Base-by-base conservation (phyloP, 208 protist species). In the Acanthamoeba triangularis region DNA sequence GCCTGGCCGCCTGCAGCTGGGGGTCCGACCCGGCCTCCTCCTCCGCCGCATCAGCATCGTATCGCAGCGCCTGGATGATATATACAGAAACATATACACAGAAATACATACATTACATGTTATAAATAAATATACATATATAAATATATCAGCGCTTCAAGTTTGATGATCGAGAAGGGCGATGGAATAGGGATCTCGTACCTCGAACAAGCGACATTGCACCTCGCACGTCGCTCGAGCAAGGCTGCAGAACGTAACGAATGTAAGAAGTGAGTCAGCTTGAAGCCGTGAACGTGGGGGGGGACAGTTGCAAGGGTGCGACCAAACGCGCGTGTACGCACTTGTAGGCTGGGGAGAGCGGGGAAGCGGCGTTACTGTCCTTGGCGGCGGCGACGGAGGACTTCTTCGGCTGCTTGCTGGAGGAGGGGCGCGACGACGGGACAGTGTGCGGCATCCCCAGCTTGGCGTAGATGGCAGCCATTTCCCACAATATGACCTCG, bases 401-500 rank as follows among this genome's bases (percentile, higher is more conserved):
- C 49, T 54, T 72, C 65, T 72, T 72, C 14, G 65, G 14, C 30
- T 56, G 33, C 47, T 85, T 85, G 74, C 35, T 14, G 72, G 72
- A 8, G 72, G 63, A 69, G 13, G 35, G 37, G n/a, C 72, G 72
- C 37, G 72, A 35, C 37, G 72, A 35, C 63, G 72, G 72, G 2
- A 80, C 30, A 13, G 47, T 87, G 78, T 87, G 78, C 7, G 78
- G 78, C 41, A 87, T 20, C 8, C 78, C 78, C 49, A 87, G 49
- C 78, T 87, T 56, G 49, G 78, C 41, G 52, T 87, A 87, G 78
- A 87, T 87, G n/a, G 78, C 78, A 0, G 78, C 78, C 78, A 87
- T 87, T 23, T 87, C 78, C 78, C 78, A 87, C 10, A 87, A 10
- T 56, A 87, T 87, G 25, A 61, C 78, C 25, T 87, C 78, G 25